Percentiles rank a stretch among this genome's conserved stretches.
Evolutionary conservation across 2,329 filamentous ascomycete genomes (phyloP).

Genomic region (Cryphonectria radicalis): DNA sequence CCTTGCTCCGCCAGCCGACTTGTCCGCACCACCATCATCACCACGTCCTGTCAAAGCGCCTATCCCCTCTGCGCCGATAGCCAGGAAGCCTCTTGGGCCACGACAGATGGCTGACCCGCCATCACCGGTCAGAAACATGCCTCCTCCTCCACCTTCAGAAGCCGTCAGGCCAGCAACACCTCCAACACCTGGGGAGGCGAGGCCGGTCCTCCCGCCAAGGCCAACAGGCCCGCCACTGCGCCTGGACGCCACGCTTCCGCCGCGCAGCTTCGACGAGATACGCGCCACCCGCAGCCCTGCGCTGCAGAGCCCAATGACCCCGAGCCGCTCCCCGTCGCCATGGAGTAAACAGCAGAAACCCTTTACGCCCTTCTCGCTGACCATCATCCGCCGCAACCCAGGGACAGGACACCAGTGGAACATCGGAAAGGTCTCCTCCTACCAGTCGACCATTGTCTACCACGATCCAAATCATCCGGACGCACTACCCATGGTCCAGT

Average conservation of each 20-base stretch:
- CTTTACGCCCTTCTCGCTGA: constrained; percentile 56
- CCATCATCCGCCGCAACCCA: constrained; percentile 75
- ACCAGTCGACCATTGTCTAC: constrained; percentile 48
- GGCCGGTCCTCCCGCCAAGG: constrained; percentile 9
- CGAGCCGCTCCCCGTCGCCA: constrained; percentile 43
- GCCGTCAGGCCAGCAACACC: constrained; percentile 10
- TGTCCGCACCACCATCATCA: constrained; percentile 12
- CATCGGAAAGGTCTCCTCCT: constrained; percentile 66
- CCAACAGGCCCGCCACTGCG: not conserved
- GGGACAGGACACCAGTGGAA: constrained; percentile 75
- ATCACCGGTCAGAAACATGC: constrained; percentile 14
- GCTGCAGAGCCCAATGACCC: constrained; percentile 20
- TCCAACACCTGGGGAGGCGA: not conserved
- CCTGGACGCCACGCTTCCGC: constrained; percentile 1
- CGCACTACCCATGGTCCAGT: constrained; percentile 27
- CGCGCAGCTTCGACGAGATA: constrained; percentile 22
- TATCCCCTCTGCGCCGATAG: constrained; percentile 8
- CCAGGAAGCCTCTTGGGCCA: constrained; percentile 30
- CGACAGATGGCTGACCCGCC: constrained; percentile 24
- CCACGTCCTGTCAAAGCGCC: constrained; percentile 1
- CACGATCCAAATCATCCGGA: constrained; percentile 34
- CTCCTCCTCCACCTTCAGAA: constrained; percentile 4
- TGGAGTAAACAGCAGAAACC: constrained; percentile 37
- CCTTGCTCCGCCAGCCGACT: not conserved
- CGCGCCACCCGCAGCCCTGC: constrained; percentile 3